These are phyloP conservation scores for Leccinum ponderosum DNA, from an alignment of 1,284 basidiomycete genomes.

Conservation along the genomic window DNA sequence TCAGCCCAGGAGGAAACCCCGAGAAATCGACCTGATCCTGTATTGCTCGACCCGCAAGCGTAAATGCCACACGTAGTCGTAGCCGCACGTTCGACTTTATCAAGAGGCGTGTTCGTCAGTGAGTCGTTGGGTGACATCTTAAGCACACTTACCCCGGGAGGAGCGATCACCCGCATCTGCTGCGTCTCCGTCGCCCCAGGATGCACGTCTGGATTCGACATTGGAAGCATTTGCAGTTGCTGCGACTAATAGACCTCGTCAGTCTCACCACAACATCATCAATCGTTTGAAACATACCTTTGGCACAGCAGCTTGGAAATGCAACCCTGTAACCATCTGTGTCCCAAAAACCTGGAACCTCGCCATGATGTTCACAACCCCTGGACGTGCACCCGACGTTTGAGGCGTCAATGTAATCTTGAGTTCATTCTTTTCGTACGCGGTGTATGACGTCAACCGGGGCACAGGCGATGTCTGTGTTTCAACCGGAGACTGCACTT, in stretches of 20 bases:
- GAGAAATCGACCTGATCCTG: constrained; percentile 96
- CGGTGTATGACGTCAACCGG: constrained; percentile 73
- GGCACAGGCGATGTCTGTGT: constrained; percentile 42
- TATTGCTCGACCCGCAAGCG: constrained; percentile 63
- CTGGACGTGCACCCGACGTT: constrained; percentile 75
- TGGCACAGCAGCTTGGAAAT: constrained; percentile 98
- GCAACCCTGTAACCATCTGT: constrained; percentile 60
- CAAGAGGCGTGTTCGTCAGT: constrained; percentile 5
- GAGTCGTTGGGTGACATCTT: neutral
- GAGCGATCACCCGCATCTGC: constrained; percentile 91
- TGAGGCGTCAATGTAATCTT: constrained; percentile 90
- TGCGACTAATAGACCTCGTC: constrained; percentile 69
- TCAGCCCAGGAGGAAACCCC: constrained; percentile 84
- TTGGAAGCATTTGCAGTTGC: constrained; percentile 97
- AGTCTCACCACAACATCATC: neutral
- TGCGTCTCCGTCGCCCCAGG: constrained; percentile 90
- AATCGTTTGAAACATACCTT: constrained; percentile 58
- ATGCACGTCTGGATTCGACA: constrained; percentile 82
- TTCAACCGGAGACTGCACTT: constrained; percentile 34
- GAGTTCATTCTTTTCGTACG: constrained; percentile 90
- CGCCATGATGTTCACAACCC: constrained; percentile 88
- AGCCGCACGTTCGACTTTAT: constrained; percentile 79
- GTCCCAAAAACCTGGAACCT: constrained; percentile 76
- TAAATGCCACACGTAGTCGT: constrained; percentile 83
- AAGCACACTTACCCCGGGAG: constrained; percentile 72